Evolutionary conservation across 768 basidiomycete genomes (phyloP), one percentile per base, ranked within the genome.

Genomic region (Leccinum longicurvipes): DNA sequence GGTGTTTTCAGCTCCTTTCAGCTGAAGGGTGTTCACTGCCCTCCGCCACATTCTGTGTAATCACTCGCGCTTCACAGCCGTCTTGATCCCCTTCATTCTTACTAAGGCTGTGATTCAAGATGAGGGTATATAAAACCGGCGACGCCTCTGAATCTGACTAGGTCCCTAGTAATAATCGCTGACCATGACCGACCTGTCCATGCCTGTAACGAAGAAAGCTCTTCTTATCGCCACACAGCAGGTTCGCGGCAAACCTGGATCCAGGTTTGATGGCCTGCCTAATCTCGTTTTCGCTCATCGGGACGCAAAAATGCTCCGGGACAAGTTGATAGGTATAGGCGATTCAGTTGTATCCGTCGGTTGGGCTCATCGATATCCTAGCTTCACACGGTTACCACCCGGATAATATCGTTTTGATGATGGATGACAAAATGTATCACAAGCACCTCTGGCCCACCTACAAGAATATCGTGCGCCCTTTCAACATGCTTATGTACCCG

Each of bases 201-300:
- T 31, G 14, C 53, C 55, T 29, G 19, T 34, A 12, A 51, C 39
- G 12, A 52, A 49, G 25, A 68, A 52, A 31, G 67, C 67, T 9
- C 57, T 69, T 7, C 60, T 71, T 9, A 31, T 69, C 5, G 56
- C 62, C 11, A 48, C 61, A 27, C 52, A 24, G 4, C 53, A 56
- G 10, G 59, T 71, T 12, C 23, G 24, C 4, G 41, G 53, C 11
- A n/a, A 49, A 32, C 27, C 25, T 4, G 46, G 29, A 28, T 36
- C 47, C 27, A 27, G 19, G 31, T 58, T 53, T 3, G 21, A 32
- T 4, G 15, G 12, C n/a, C 8, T 61, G 3, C 3, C 42, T 4
- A 11, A 55, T 21, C 68, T 70, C 8, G 44, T 11, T 11, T 52
- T 56, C 9, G 46, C 65, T 8, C 70, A 70, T 44, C 50, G 60